Evolutionary conservation across 169 alveolate genomes (phyloP).

Genomic region (Plasmodium gaboni): DNA sequence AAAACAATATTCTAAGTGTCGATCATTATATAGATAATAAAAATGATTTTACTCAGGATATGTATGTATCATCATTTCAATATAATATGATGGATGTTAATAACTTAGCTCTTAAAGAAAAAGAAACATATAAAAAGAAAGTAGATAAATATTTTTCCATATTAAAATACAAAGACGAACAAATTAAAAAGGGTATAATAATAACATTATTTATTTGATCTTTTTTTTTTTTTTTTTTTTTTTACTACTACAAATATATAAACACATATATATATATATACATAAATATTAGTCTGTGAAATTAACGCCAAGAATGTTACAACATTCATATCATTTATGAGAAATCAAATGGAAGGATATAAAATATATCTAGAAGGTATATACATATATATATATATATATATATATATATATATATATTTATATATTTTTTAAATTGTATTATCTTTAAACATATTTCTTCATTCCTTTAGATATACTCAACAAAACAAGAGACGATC

Average conservation of each 20-base stretch:
- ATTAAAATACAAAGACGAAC: conserved; percentile 52
- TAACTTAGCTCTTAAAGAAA: conserved; percentile 36
- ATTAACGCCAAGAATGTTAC: conserved; percentile 40
- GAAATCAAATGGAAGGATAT: conserved; percentile 62
- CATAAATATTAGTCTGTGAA: conserved; percentile 20
- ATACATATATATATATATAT: too few species aligned
- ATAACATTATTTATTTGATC: not conserved
- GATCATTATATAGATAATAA: conserved; percentile 9
- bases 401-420: too few species aligned
- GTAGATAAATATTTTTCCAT: conserved; percentile 63
- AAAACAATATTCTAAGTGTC: not conserved
- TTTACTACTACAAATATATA: too few species aligned
- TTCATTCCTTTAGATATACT: conserved; percentile 28
- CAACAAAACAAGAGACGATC: conserved; percentile 52
- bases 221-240: not conserved
- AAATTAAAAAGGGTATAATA: conserved; percentile 54
- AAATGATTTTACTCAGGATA: conserved; percentile 1
- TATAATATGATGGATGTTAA: conserved; percentile 52
- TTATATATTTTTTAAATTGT: not conserved
- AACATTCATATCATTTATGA: conserved; percentile 27
- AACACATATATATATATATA: too few species aligned
- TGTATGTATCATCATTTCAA: conserved; percentile 33
- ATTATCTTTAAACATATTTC: not conserved
- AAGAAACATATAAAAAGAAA: conserved; percentile 61
- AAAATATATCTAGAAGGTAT: conserved; percentile 55